Evolutionary conservation across 2,329 filamentous ascomycete species (phyloP).

Genomic region (Penicillium janthinellum): DNA sequence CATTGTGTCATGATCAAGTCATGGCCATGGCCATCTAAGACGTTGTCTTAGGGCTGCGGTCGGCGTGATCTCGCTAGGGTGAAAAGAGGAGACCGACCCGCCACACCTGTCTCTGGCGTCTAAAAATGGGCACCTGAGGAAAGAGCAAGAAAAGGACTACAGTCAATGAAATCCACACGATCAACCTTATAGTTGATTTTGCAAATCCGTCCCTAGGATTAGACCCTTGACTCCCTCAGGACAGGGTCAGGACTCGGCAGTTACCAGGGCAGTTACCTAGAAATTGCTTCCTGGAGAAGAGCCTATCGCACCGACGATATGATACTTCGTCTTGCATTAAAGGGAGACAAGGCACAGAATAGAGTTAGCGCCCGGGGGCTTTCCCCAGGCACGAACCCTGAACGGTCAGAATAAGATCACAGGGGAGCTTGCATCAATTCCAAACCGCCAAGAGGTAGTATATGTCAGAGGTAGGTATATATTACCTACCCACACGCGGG

Average conservation of each 20-base stretch:
- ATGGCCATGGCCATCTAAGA: neutral
- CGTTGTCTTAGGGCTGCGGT: neutral
- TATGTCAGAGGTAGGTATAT: neutral
- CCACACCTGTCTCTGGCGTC: neutral
- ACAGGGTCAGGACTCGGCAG: neutral
- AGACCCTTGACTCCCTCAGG: neutral
- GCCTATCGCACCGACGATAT: neutral
- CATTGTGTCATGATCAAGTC: no score
- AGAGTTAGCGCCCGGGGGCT: neutral
- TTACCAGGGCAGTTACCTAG: neutral
- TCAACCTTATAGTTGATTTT: neutral
- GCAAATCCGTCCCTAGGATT: neutral
- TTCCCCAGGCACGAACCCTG: neutral
- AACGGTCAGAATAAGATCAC: neutral
- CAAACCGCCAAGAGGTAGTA: constrained; percentile 3
- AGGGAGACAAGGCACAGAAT: neutral
- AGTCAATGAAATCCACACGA: neutral
- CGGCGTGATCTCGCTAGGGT: neutral
- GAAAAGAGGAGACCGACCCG: neutral
- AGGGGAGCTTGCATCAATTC: neutral
- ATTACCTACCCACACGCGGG: neutral
- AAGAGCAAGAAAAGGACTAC: neutral
- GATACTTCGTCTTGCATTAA: neutral
- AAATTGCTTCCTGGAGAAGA: neutral
- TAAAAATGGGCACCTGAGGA: neutral